phyloP scores from a whole-genome alignment of 352 stramenopile species.

The Phytopythium helicoides region DNA sequence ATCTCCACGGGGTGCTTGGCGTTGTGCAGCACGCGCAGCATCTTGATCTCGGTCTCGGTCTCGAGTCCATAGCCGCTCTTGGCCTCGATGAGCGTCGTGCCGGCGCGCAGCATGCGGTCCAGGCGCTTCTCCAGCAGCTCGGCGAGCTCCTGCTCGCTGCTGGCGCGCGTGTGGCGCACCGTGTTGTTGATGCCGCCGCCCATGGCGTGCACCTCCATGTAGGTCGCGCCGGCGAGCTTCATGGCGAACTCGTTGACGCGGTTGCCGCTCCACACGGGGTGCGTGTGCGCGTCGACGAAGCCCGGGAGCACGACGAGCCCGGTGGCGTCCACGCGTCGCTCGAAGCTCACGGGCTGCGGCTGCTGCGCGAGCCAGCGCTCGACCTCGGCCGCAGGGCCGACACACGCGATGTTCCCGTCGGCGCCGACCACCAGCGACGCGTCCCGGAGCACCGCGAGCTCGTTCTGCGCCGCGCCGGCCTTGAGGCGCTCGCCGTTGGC shows the following conservation, averaged over 20 bases:
- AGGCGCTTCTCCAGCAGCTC: constrained; percentile 47
- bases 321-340: constrained; percentile 65
- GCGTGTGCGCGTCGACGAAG: constrained; percentile 82
- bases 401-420: constrained; percentile 53
- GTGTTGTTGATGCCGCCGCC: constrained; percentile 81
- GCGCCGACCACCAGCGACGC: constrained; percentile 58
- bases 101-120: constrained; percentile 70
- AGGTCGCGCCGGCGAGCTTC: constrained; percentile 82
- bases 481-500: constrained; percentile 61
- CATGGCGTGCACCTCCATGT: constrained; percentile 81
- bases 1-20: constrained; percentile 67
- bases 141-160: constrained; percentile 59
- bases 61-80: constrained; percentile 87
- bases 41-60: constrained; percentile 79
- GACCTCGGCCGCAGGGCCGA: constrained; percentile 57
- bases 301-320: constrained; percentile 71
- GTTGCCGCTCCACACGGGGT: constrained; percentile 83
- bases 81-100: constrained; percentile 76
- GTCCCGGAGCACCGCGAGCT: constrained; percentile 56
- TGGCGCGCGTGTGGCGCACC: constrained; percentile 65
- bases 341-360: constrained; percentile 63
- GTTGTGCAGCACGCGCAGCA: constrained; percentile 78
- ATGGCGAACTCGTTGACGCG: constrained; percentile 86
- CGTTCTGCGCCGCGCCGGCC: constrained; percentile 52
- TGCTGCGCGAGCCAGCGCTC: constrained; percentile 50